Evolutionary conservation across 306 rosid species (phyloP).

Genomic region (Mimosa pudica): DNA sequence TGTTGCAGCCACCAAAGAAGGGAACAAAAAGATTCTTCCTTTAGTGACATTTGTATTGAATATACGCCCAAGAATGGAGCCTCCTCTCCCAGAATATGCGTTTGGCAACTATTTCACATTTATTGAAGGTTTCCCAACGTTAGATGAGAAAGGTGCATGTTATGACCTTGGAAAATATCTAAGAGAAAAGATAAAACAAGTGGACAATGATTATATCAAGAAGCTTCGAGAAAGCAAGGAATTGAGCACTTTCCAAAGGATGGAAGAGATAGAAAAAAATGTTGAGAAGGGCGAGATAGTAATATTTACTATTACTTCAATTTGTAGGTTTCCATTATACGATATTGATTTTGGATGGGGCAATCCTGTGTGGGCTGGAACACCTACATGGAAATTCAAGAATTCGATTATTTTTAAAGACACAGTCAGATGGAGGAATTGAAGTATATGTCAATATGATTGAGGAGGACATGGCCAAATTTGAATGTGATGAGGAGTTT

Average conservation of each 20-base stretch:
- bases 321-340: conserved; percentile 45
- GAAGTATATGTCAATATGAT: not conserved
- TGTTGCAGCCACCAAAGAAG: conserved; percentile 29
- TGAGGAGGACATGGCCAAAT: not conserved
- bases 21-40: not conserved
- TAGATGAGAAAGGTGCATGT: not conserved
- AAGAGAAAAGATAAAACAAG: conserved; percentile 27
- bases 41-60: conserved; percentile 35
- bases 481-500: not conserved
- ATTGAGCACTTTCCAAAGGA: not conserved
- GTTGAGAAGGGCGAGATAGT: not conserved
- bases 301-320: not conserved
- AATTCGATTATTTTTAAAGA: conserved; percentile 39
- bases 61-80: conserved; percentile 42
- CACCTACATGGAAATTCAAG: conserved; percentile 36
- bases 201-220: not conserved
- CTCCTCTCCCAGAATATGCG: conserved; percentile 30
- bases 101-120: conserved; percentile 33
- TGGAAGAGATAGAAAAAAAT: no score
- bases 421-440: conserved; percentile 7
- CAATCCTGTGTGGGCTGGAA: conserved; percentile 35
- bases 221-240: conserved; percentile 5
- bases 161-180: conserved; percentile 10
- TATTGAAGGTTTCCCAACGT: not conserved
- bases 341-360: conserved; percentile 53